Conservation (phyloP, 1,139 yeast species). For the Candida glucosophila region DNA sequence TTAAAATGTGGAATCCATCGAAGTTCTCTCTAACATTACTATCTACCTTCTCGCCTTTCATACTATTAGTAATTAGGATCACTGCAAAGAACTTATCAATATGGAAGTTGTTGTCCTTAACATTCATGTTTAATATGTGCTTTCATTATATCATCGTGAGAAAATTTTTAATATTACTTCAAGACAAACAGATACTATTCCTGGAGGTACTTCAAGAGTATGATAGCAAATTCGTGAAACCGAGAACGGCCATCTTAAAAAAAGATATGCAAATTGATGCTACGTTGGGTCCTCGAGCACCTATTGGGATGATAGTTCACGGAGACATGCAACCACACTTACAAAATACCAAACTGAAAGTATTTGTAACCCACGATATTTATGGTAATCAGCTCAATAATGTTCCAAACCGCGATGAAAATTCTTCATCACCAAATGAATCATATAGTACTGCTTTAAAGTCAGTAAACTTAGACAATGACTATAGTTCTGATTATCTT, state of each 20-base stretch:
- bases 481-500: too few species aligned
- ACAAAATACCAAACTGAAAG: conserved; percentile 28
- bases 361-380: conserved; percentile 39
- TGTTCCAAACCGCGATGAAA: too few species aligned
- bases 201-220: conserved; percentile 60
- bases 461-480: too few species aligned
- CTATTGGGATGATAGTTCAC: conserved; percentile 19
- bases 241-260: conserved; percentile 42
- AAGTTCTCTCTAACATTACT: conserved; percentile 38
- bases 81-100: conserved; percentile 23
- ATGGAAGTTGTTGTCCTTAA: conserved; percentile 28
- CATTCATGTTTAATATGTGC: conserved; percentile 29
- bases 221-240: conserved; percentile 56
- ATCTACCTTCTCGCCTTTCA: conserved; percentile 50
- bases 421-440: too few species aligned
- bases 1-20: conserved; percentile 55
- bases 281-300: conserved; percentile 27
- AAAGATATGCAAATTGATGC: conserved; percentile 66
- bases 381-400: conserved; percentile 24
- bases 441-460: too few species aligned
- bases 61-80: conserved; percentile 30
- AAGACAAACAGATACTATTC: conserved; percentile 53
- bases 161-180: conserved; percentile 38
- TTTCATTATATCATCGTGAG: conserved; percentile 29
- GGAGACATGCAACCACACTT: conserved; percentile 21